Conservation (phyloP, 345 rosid species). For the Triadica sebifera region DNA sequence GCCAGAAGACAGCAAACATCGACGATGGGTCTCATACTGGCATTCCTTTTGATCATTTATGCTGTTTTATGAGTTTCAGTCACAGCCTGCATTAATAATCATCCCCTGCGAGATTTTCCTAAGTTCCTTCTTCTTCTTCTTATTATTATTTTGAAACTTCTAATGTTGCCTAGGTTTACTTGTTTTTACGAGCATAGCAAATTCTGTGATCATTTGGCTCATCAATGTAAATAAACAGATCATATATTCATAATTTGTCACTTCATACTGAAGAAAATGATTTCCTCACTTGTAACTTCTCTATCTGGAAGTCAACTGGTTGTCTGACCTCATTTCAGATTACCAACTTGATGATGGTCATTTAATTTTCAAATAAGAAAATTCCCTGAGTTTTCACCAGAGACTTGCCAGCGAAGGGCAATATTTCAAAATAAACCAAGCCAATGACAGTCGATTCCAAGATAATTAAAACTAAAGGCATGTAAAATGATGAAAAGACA, state of each 20-base stretch:
- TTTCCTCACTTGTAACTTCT: not conserved
- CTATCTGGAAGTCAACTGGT: not conserved
- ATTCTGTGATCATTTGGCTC: not conserved
- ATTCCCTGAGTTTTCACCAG: not conserved
- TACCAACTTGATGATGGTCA: not conserved
- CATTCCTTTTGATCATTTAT: not conserved
- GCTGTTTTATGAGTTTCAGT: not conserved
- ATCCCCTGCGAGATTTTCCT: not conserved
- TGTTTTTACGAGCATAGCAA: not conserved
- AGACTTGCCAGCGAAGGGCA: not conserved
- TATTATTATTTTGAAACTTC: not conserved
- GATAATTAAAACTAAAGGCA: not conserved
- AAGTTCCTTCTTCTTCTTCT: not conserved
- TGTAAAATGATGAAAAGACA: not conserved
- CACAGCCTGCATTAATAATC: not conserved
- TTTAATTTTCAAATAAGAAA: not conserved
- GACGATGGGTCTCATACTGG: not conserved
- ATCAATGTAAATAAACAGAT: not conserved
- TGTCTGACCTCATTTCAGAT: not conserved
- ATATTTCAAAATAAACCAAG: not conserved
- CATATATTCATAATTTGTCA: not conserved
- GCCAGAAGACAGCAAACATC: conserved; percentile 9
- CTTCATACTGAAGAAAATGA: not conserved
- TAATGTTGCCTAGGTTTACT: too few species aligned
- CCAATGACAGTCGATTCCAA: not conserved